These are phyloP conservation scores for Actinomortierella ambigua DNA, from an alignment of 371 early-diverging fungal species.

Conservation along the genomic window DNA sequence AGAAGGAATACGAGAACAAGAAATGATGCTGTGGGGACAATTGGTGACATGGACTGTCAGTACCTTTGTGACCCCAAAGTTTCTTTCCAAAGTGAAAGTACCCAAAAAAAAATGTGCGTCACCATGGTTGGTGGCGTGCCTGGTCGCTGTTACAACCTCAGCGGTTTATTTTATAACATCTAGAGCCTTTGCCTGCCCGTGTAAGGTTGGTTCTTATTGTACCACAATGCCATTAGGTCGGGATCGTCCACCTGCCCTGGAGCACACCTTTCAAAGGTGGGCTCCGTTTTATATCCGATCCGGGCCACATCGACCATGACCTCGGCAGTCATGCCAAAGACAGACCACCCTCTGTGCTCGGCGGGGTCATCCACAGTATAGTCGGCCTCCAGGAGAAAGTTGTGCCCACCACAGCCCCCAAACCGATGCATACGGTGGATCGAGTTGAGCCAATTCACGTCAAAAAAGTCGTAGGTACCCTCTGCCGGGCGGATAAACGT, in stretches of 20 bases:
- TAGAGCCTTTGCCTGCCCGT: neutral
- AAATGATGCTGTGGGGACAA: neutral
- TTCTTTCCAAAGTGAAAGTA: neutral
- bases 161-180: neutral
- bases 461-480: conserved; percentile 11
- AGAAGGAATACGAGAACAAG: neutral
- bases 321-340: conserved; percentile 35
- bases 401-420: conserved; percentile 14
- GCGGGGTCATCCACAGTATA: neutral
- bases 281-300: conserved; percentile 21
- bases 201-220: conserved; percentile 10
- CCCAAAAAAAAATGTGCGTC: neutral
- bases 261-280: conserved; percentile 21
- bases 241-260: conserved; percentile 13
- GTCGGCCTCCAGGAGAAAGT: conserved; percentile 8
- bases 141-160: neutral
- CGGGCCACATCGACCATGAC: conserved; percentile 26
- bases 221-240: conserved; percentile 11
- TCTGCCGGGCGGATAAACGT: conserved; percentile 16
- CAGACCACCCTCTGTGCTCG: conserved; percentile 4
- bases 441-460: conserved; percentile 21
- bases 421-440: conserved; percentile 28
- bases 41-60: neutral
- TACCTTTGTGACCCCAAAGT: no score
- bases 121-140: neutral